These are phyloP conservation scores for Cenchrus fungigraminus DNA, from an alignment of 176 grass and related monocot species.

Conservation along the genomic window DNA sequence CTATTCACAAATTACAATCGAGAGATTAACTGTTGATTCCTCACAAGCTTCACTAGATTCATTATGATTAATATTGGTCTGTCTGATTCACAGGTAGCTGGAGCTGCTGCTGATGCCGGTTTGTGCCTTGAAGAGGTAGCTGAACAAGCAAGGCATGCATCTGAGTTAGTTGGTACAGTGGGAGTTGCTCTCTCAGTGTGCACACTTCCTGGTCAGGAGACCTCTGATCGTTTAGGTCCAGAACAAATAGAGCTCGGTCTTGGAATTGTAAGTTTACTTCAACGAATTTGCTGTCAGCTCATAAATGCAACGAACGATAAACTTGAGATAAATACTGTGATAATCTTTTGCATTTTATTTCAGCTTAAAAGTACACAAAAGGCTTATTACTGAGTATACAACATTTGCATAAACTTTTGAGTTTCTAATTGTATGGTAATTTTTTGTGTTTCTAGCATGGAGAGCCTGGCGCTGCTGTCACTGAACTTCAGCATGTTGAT, in stretches of 20 bases:
- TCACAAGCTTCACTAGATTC: background rate
- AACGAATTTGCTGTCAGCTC: background rate
- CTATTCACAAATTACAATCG: background rate
- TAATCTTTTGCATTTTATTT: background rate
- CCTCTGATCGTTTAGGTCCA: conserved; percentile 69
- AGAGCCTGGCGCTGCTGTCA: conserved; percentile 72
- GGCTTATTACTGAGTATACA: background rate
- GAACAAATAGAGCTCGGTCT: conserved; percentile 73
- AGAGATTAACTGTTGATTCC: background rate
- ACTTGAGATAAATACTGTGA: background rate
- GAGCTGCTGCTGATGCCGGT: conserved; percentile 68
- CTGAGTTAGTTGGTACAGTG: conserved; percentile 64
- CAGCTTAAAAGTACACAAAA: background rate
- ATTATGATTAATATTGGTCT: background rate
- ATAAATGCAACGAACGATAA: background rate
- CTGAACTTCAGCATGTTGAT: conserved; percentile 68
- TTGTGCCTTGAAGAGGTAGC: conserved; percentile 66
- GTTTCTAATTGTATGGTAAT: background rate
- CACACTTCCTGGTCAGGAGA: conserved; percentile 72
- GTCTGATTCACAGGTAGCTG: conserved; percentile 57
- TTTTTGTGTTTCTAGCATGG: conserved; percentile 74
- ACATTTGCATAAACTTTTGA: background rate
- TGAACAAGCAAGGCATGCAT: conserved; percentile 69
- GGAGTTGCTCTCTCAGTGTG: conserved; percentile 71
- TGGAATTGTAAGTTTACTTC: conserved; percentile 65